Conservation (phyloP, 2,329 filamentous ascomycete species). For the Colletotrichum sp. region DNA sequence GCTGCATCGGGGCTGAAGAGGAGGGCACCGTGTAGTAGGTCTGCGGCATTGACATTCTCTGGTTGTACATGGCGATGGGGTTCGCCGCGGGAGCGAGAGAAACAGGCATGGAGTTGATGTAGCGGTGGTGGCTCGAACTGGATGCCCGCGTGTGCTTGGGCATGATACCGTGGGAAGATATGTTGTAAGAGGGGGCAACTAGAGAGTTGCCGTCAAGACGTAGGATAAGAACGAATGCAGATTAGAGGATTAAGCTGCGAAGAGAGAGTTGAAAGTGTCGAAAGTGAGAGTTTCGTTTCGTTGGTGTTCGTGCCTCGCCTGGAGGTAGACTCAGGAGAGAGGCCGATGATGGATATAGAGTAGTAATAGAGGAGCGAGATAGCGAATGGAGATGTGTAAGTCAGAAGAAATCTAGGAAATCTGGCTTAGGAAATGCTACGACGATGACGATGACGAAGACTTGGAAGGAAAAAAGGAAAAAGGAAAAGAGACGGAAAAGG, state of each 20-base stretch:
- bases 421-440: conserved; percentile 17
- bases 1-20: conserved; percentile 38
- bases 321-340: conserved; percentile 13
- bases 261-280: background rate
- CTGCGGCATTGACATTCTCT: conserved; percentile 42
- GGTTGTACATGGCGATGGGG: conserved; percentile 46
- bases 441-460: conserved; percentile 4
- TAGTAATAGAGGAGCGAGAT: background rate
- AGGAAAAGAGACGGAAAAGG: conserved; percentile 26
- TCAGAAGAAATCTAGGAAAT: conserved; percentile 10
- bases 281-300: conserved; percentile 9
- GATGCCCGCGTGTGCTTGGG: conserved; percentile 48
- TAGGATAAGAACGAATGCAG: conserved; percentile 14
- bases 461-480: conserved; percentile 23
- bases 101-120: conserved; percentile 40
- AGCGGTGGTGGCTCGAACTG: conserved; percentile 40
- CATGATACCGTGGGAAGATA: conserved; percentile 38
- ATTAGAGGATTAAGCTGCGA: conserved; percentile 20
- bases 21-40: conserved; percentile 45
- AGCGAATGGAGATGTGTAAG: conserved; percentile 8
- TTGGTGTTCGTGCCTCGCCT: conserved; percentile 9
- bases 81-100: conserved; percentile 42
- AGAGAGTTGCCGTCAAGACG: conserved; percentile 15
- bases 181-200: conserved; percentile 19
- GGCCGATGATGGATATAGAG: background rate